Base-by-base conservation (phyloP, 2,329 filamentous ascomycete genomes). In the Cryphonectria nitschkei region DNA sequence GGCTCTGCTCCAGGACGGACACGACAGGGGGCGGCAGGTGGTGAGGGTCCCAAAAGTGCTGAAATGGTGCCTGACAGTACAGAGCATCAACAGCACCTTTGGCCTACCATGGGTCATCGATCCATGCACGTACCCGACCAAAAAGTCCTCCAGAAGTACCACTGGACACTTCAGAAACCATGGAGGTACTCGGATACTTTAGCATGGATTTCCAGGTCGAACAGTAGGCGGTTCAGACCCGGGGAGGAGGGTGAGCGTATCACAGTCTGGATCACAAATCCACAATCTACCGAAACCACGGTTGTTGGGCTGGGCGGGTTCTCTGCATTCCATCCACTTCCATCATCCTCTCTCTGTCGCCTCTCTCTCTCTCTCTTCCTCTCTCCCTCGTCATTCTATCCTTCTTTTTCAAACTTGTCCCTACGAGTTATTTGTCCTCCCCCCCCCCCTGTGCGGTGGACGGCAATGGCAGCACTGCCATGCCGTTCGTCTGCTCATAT, bases 231-330 rank as follows among this genome's bases (percentile, higher is more conserved):
- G 58, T 32, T 13, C 3, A 26, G 1, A 2, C 29, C 3, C 16
- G 16, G 58, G 60, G 60, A 29, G 37, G 37, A 39, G 37, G 37
- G 60, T 62, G 34, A 16, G 16, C 34, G 60, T 62, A 62, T 62
- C 37, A 58, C 54, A 5, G 5, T 4, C 54, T 26, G n/a, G 63
- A 50, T 54, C 63, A 65, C 63, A 65, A 64, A 65, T 54, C 63
- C 63, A 16, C 19, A 52, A 46, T 56, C 29, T 29, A 29, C 16
- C 13, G 26, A 54, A 11, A 26, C 34, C 60, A 37, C 37, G 37
- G 50, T n/a, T 66, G 46, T 19, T 50, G 16, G 32, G 26, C 26
- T 26, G 26, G 26, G 26, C 32, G 64, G 54, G 3, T 22, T 32
- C 9, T 37, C 32, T 37, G 41, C 22, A 19, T 66, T 56, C 46